Conservation (phyloP, 352 stramenopile genomes). For the Pythium monospermum region DNA sequence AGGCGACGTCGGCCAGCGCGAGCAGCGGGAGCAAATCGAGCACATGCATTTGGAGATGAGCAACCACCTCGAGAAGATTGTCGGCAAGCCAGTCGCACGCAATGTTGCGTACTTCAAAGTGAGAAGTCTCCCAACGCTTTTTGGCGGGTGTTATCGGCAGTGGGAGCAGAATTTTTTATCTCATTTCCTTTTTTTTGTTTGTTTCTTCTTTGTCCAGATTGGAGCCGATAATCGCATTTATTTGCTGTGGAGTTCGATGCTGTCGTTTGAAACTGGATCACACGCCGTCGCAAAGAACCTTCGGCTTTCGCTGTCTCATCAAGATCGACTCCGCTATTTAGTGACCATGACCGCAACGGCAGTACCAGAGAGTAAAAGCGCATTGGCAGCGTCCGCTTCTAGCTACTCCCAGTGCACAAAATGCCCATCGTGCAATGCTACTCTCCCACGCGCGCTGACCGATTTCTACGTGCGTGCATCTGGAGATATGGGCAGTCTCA, state of each 20-base stretch:
- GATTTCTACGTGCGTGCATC: conserved; percentile 10
- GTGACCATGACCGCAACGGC: background rate
- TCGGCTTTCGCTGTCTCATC: conserved; percentile 27
- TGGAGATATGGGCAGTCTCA: background rate
- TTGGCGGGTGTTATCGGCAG: too few relatives aligned
- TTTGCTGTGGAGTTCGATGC: conserved; percentile 61
- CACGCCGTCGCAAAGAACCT: conserved; percentile 46
- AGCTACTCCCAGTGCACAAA: background rate
- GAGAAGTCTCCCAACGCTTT: background rate
- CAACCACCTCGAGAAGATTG: conserved; percentile 48
- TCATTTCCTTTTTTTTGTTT: too few relatives aligned
- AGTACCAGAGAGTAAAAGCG: background rate
- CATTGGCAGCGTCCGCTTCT: background rate
- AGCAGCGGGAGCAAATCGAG: conserved; percentile 39
- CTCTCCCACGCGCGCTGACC: background rate
- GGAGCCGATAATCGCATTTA: conserved; percentile 59
- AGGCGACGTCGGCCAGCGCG: conserved; percentile 55
- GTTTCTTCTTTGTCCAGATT: conserved; percentile 25
- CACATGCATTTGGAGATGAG: conserved; percentile 55
- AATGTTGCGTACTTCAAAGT: conserved; percentile 72
- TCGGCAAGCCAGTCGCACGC: conserved; percentile 52
- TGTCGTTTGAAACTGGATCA: conserved; percentile 46
- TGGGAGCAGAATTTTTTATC: too few relatives aligned
- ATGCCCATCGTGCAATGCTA: conserved; percentile 7
- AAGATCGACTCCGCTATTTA: conserved; percentile 18